These are phyloP conservation scores for Turritis glabra DNA, from an alignment of 345 rosid species.

Conservation along the genomic window DNA sequence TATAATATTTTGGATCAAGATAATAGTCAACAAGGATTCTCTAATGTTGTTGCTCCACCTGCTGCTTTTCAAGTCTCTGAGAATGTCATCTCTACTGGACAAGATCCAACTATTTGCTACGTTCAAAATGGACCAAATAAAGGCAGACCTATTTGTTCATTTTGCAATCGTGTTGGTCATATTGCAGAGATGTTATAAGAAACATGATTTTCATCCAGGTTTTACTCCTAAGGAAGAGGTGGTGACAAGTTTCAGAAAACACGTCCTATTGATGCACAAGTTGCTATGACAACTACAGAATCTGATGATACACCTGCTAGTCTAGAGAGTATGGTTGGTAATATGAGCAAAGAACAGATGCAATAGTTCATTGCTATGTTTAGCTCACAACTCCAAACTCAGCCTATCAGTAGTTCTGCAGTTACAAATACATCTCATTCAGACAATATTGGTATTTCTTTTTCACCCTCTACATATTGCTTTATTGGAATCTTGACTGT, in stretches of 20 bases:
- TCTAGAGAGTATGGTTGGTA: not conserved
- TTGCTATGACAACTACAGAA: too few relatives aligned
- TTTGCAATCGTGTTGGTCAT: not conserved
- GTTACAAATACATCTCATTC: too few relatives aligned
- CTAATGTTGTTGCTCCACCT: not conserved
- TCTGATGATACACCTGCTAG: too few relatives aligned
- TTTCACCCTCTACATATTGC: not conserved
- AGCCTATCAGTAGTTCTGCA: not conserved
- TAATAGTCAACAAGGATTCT: too few relatives aligned
- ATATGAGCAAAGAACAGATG: not conserved
- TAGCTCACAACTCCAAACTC: not conserved
- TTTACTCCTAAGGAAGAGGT: not conserved
- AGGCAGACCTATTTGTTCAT: not conserved
- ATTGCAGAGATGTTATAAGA: not conserved
- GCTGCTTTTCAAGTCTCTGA: too few relatives aligned
- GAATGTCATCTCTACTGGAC: accelerated
- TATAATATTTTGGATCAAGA: too few relatives aligned
- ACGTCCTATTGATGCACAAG: accelerated
- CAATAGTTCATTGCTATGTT: not conserved
- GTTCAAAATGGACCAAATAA: not conserved
- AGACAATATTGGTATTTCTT: not conserved
- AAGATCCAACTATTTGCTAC: too few relatives aligned
- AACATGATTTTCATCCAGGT: not conserved
- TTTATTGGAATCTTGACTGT: not conserved
- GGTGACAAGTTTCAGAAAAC: not conserved